These are phyloP conservation scores for Pisolithus tinctorius DNA, from an alignment of 768 basidiomycete genomes.

Conservation along the genomic window DNA sequence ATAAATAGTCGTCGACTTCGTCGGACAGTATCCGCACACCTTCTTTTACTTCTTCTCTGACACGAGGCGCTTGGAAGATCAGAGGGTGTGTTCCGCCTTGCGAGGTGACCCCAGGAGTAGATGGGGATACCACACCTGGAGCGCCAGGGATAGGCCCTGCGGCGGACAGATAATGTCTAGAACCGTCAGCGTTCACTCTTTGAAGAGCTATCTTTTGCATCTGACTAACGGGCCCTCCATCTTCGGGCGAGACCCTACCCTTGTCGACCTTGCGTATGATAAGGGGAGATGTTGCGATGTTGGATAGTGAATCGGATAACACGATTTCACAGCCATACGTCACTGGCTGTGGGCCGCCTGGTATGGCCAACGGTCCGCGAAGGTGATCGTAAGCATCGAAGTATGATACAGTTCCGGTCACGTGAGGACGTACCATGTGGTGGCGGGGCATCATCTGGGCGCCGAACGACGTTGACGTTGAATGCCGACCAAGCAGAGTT, in stretches of 20 bases:
- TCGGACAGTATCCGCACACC: constrained; percentile 71
- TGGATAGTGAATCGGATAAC: constrained; percentile 77
- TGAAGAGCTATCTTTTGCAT: constrained; percentile 96
- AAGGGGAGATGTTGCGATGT: constrained; percentile 79
- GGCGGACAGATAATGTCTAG: constrained; percentile 83
- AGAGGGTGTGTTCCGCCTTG: constrained; percentile 79
- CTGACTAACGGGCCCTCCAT: constrained; percentile 89
- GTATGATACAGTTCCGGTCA: constrained; percentile 36
- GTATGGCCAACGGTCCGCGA: constrained; percentile 12
- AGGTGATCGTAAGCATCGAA: constrained; percentile 34
- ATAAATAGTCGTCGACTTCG: constrained; percentile 91
- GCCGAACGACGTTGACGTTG: constrained; percentile 83
- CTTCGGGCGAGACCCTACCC: constrained; percentile 76
- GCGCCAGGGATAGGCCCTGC: constrained; percentile 79
- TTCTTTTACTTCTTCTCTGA: constrained; percentile 79
- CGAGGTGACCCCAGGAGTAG: constrained; percentile 68
- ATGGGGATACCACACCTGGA: constrained; percentile 58
- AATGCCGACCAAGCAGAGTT: constrained; percentile 92
- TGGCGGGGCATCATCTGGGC: constrained; percentile 56
- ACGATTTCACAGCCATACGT: constrained; percentile 89
- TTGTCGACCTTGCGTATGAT: constrained; percentile 92
- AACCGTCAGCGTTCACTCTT: constrained; percentile 73
- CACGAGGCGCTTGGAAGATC: constrained; percentile 70
- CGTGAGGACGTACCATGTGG: constrained; percentile 58
- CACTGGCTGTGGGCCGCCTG: constrained; percentile 72